Evolutionary conservation across 2,329 filamentous ascomycete genomes (phyloP), one percentile per base, ranked within the genome.

Genomic region (Ampelomyces quisqualis): DNA sequence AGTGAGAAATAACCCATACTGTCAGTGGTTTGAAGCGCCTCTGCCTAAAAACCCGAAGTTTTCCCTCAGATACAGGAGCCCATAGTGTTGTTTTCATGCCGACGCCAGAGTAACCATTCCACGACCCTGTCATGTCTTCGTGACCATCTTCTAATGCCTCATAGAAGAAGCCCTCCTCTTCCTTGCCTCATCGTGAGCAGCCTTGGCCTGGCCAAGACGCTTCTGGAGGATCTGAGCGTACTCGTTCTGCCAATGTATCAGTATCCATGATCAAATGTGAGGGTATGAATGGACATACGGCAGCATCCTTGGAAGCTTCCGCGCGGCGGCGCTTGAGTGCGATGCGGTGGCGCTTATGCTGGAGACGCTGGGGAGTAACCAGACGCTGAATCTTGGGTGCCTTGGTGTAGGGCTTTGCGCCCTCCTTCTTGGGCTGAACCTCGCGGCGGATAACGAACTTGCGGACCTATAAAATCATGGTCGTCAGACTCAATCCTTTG

Each of bases 361-460:
- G 93, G 72, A 98, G 90, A 76, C 93, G 93, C 81, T 97, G 93
- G 75, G 93, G 93, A 71, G 93, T 98, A 69, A 98, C 90, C 68
- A 98, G 89, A 75, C 93, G 89, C 85, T 98, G 93, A 79, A 98
- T 98, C 84, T 91, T 94, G 76, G 93, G 93, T 69, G 93, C 93
- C 88, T 98, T 98, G 86, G 91, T 96, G 86, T 97, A 97, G 68
- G 90, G 78, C 79, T 88, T 86, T 80, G 93, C 94, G 78, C 90
- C 91, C 82, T 97, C 93, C 72, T 85, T 87, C 86, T 95, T 95
- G 73, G 89, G 88, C 80, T 90, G 84, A 70, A 98, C 85, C 77
- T 97, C 93, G 75, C 93, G 93, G 75, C 93, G 93, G 71, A 98
- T 97, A 77, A 98, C 93, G 80, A 95, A 98, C 82, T 97, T 96